Evolutionary conservation across 257 asterid genomes (phyloP), one percentile per base, ranked within the genome.

Genomic region (Gardenia jasminoides): DNA sequence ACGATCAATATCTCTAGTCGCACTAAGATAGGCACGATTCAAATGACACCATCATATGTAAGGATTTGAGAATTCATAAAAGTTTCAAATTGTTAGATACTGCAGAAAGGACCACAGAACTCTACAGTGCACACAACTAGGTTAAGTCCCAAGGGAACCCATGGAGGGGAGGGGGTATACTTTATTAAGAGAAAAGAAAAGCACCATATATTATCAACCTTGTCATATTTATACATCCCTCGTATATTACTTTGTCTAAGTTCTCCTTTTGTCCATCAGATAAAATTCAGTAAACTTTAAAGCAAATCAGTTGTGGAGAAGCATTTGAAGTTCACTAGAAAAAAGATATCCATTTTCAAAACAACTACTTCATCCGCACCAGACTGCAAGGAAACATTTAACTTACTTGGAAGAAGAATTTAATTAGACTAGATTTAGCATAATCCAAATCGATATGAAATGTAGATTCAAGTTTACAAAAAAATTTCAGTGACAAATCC

Each of bases 301-400:
- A 24, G 33, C 33, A 24, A 0, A 22, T 61, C 33, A 11, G 12
- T 61, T 24, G 26, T 61, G 67, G 31, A 7, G 67, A 61, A 24
- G 3, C 24, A 22, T 24, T 31, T 24, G 31, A 22, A 61, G 13
- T 1, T 24, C 28, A 22, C n/a, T 12, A 5, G 26, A 58, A 58
- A 58, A 20, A 58, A 22, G 6, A 58, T 6, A 58, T 22, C 26
- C n/a, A 58, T 19, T 26, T 26, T 58, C 26, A 58, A 20, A 19
- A 15, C 9, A 58, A 83, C 87, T 91, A 70, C 81, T 89, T 79
- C 87, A 86, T 89, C 80, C 66, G 65, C 62, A 46, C 10, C 26
- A 28, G 10, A 47, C 20, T 61, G 58, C 41, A 61, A 39, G 26
- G 39, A 0, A n/a, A n/a, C 10, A n/a, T 24, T 26, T 24, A 61